Base-by-base conservation (phyloP, 2,329 filamentous ascomycete genomes). In the Xylariales sp. region DNA sequence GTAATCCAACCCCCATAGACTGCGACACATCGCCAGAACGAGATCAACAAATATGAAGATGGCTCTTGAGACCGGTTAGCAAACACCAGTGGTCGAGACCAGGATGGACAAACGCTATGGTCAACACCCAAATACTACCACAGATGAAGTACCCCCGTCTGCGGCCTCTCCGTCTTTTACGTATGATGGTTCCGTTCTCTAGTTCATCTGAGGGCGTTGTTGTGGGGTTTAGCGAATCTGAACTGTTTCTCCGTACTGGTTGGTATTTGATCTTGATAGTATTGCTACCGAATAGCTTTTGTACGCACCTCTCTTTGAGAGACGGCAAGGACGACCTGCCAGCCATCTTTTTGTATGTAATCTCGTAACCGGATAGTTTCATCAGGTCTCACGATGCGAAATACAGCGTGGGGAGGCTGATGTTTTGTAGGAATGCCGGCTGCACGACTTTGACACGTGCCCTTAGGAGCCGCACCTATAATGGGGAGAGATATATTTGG, bases 101-200 rank as follows among this genome's bases (percentile, higher is more conserved):
- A 19, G n/a, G 5, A 14, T 18, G 29, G 37, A 59, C 62, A 46
- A 54, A 68, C 64, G 66, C 38, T 12, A 67, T 49, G 8, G 51
- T 51, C 21, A 63, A 53, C 5, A 57, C 58, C 51, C 59, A 61
- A 38, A 66, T 58, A 14, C 60, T 59, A 24, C 62, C 54, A 41
- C 60, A 63, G 10, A 62, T 53, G 7, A 59, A 49, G 47, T 57
- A 61, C 4, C 24, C 40, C 9, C 44, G 44, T 40, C 52, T 51
- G 20, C 46, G 46, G 10, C 47, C 33, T 21, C 43, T 48, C 33
- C 43, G 48, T 20, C 44, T 43, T 18, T 25, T 19, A 7, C 34
- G 42, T 4, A 14, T 15, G 22, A 31, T 9, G 6, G 12, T 15
- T 20, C 40, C 29, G 8, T 31, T 14, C 10, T 38, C 35, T 6